phyloP scores from a whole-genome alignment of 176 grass and related monocot genomes.

The Carex littledalei region DNA sequence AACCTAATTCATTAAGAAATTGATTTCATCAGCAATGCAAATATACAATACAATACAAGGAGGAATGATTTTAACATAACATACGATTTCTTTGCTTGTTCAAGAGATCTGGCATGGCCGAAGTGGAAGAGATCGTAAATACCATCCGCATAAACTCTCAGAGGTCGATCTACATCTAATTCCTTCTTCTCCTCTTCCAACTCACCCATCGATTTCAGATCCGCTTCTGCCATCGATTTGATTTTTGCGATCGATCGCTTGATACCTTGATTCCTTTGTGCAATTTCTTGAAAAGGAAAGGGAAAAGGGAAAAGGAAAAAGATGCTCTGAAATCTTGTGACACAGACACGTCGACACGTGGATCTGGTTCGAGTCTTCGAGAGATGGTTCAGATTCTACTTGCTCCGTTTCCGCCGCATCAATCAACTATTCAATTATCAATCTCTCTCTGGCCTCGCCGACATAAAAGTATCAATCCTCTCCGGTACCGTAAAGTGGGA shows the following conservation, averaged over 20 bases:
- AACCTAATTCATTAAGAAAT: conserved; percentile 31
- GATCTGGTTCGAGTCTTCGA: too few species aligned
- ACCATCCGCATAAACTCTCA: conserved; percentile 82
- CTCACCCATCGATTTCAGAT: not conserved
- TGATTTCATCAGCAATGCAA: too few species aligned
- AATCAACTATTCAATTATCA: too few species aligned
- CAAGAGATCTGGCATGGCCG: conserved; percentile 81
- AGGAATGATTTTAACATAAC: too few species aligned
- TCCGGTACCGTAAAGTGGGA: too few species aligned
- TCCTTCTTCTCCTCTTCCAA: conserved; percentile 1
- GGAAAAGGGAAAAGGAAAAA: too few species aligned
- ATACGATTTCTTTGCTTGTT: conserved; percentile 83
- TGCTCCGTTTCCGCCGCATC: too few species aligned
- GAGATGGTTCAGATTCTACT: too few species aligned
- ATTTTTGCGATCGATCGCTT: not conserved
- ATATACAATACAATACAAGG: not conserved
- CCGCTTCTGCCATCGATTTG: not conserved
- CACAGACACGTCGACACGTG: too few species aligned
- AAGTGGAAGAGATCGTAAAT: conserved; percentile 97
- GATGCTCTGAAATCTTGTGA: too few species aligned
- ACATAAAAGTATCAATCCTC: too few species aligned
- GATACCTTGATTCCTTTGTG: not conserved
- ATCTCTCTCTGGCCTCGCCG: too few species aligned
- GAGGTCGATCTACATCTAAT: conserved; percentile 31
- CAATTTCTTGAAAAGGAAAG: not conserved